Evolutionary conservation across 2,329 filamentous ascomycete genomes (phyloP), one percentile per base, ranked within the genome.

Genomic region (Trichoderma pleuroti): DNA sequence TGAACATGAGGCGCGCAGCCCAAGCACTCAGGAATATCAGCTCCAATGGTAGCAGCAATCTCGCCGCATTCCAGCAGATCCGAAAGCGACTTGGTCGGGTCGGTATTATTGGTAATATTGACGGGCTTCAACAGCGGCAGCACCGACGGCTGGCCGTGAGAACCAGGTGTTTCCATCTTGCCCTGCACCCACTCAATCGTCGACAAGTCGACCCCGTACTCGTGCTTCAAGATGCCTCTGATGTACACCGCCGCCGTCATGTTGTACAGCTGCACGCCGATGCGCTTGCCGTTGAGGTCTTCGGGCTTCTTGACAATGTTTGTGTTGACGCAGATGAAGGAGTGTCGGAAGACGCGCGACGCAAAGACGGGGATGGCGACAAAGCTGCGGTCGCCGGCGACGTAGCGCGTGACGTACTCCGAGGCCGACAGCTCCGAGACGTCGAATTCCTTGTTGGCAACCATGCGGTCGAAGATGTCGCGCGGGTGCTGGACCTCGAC

Each of bases 381-480:
- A 36, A 68, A 68, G 65, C 65, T 68, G 54, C 65, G 65, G 28
- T 68, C 65, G 34, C 65, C 65, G 24, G 54, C 36, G 34, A 60
- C 65, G 14, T 56, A 30, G 26, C 65, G 65, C 5, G 65, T 68
- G 54, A 68, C 59, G 65, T 68, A 68, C 18, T 68, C 65, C 2
- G 65, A 68, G 1, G 65, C 52, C 6, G 65, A 68, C 26, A 68
- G 54, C n/a, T 68, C 65, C 4, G 65, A 68, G 18, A 60, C 65
- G 28, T 68, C 65, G 6, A 68, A 68, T 0, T 68, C 65, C 26
- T 42, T 42, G 28, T 68, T 46, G 54, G 65, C 65, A 18, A 68
- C 52, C 65, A 68, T 68, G 36, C 65, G 65, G 54, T 68, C 65
- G n/a, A 68, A 68, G 36, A 68, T 68, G 65, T 68, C 65, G 26